These are phyloP conservation scores for Ilex asprella DNA, from an alignment of 257 asterid species.

Conservation along the genomic window DNA sequence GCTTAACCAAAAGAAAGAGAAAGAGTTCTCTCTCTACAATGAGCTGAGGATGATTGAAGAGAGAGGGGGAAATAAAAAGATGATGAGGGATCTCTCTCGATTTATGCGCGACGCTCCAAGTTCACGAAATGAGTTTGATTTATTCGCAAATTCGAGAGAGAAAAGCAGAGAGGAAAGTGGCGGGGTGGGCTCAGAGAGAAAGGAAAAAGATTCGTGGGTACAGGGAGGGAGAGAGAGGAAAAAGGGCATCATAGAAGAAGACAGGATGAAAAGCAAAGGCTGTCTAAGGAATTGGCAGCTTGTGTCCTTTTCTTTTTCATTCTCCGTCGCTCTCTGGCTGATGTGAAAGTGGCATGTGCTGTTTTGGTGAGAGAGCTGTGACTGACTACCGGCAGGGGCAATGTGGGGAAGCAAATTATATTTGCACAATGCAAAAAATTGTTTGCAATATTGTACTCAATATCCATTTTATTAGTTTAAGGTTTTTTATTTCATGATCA, in stretches of 20 bases:
- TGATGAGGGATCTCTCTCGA: slow-evolving; percentile 10
- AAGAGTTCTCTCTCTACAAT: background rate
- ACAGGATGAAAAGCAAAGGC: slow-evolving; percentile 12
- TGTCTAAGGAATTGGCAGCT: slow-evolving; percentile 22
- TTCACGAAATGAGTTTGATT: background rate
- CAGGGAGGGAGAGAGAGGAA: background rate
- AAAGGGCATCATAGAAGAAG: background rate
- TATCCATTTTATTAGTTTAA: no score
- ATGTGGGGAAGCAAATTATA: no score
- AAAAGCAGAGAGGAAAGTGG: no score
- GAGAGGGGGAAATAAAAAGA: background rate
- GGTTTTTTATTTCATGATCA: no score
- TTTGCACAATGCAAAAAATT: no score
- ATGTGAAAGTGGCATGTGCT: slow-evolving; percentile 6
- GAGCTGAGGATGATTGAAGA: slow-evolving; percentile 3
- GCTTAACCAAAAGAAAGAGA: background rate
- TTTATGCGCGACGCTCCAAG: background rate
- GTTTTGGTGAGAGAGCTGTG: no score
- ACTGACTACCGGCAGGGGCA: no score
- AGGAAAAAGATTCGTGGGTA: no score
- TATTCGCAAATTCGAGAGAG: no score
- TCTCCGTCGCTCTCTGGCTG: slow-evolving; percentile 12
- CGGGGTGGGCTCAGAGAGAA: background rate
- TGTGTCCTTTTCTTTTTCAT: slow-evolving; percentile 25
- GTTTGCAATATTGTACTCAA: no score